A percentile compares a stretch with the other conserved stretches of the same genome.
Conservation (phyloP, 176 grass and related monocot genomes). For the Hyparrhenia diplandra region DNA sequence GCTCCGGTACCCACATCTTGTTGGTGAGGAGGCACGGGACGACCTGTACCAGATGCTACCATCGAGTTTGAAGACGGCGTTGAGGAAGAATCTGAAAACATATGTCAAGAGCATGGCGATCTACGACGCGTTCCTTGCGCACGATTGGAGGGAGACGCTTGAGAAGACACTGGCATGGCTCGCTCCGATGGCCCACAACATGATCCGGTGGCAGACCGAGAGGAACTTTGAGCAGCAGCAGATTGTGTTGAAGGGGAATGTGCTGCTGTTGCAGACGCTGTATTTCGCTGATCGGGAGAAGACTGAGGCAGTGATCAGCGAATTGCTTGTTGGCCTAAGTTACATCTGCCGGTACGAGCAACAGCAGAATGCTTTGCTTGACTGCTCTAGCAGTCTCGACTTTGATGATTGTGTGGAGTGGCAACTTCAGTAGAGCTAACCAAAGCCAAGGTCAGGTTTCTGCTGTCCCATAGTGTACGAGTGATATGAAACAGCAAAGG, state of each 20-base stretch:
- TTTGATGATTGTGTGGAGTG: slow-evolving; percentile 87
- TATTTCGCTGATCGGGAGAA: slow-evolving; percentile 83
- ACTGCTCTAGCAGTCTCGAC: slow-evolving; percentile 85
- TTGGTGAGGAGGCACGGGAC: slow-evolving; percentile 83
- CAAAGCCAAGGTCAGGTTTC: slow-evolving; percentile 25
- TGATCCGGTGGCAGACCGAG: slow-evolving; percentile 86
- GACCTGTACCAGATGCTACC: slow-evolving; percentile 97
- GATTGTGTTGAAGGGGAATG: slow-evolving; percentile 60
- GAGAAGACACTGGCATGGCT: slow-evolving; percentile 83
- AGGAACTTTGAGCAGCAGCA: slow-evolving; percentile 94
- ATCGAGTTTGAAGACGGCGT: slow-evolving; percentile 42
- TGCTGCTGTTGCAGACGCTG: slow-evolving; percentile 75
- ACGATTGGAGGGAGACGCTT: slow-evolving; percentile 82
- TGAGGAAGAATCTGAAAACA: slow-evolving; percentile 53
- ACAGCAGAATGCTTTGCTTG: slow-evolving; percentile 83
- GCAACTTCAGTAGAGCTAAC: slow-evolving; percentile 50
- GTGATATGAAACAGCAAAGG: slow-evolving; percentile 25
- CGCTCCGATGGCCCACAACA: slow-evolving; percentile 80
- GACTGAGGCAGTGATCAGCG: slow-evolving; percentile 70
- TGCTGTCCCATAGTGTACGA: slow-evolving; percentile 42
- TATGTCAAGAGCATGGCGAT: slow-evolving; percentile 69
- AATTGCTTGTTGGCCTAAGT: slow-evolving; percentile 81
- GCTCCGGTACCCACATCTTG: slow-evolving; percentile 81
- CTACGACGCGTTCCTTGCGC: slow-evolving; percentile 86
- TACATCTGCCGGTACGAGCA: slow-evolving; percentile 98